Evolutionary conservation across 192 early-diverging fungal genomes (phyloP), one percentile per base, ranked within the genome.

Genomic region (Mortierella alpina): DNA sequence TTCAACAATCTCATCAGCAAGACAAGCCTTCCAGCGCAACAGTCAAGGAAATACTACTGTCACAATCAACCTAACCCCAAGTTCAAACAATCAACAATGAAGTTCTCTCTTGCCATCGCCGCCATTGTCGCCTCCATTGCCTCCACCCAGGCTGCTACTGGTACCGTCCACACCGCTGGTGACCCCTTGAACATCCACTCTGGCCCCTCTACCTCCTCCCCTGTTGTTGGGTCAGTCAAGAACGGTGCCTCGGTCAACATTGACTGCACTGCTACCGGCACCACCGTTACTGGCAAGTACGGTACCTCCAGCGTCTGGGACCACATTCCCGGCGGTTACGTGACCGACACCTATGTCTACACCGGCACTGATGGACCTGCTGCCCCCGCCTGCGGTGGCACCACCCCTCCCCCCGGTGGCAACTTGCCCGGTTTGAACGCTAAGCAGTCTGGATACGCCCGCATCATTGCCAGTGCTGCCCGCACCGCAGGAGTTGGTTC

Each of bases 321-420:
- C 18, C 42, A 63, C 45, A 45, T 63, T 18, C 61, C 61, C 18
- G 47, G 47, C 45, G 61, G 61, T 14, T 63, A 63, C 20, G 61
- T 63, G 9, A 63, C 61, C 44, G 61, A 63, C 46, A 63, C 61
- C 45, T 63, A 63, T 48, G 61, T 63, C 45, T 63, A 63, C 61
- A 63, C 61, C 44, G 61, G 61, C 7, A 63, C 41, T n/a, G 61
- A 63, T 63, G 61, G 61, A 46, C 61, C 1, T 20, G 61, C 45
- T 47, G 61, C 61, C 48, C 61, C 61, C 40, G 45, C 61, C 14
- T 63, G 61, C 45, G 23, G 23, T 10, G 61, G 61, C 22, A 39
- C 59, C 59, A 60, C 23, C 14, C 44, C 60, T 48, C 48, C 59
- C 8, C 5, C 59, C n/a, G 42, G 59, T 2, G 42, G 42, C 7